Base-by-base conservation (phyloP, 2,329 filamentous ascomycete species). In the Cladosporium sp. region DNA sequence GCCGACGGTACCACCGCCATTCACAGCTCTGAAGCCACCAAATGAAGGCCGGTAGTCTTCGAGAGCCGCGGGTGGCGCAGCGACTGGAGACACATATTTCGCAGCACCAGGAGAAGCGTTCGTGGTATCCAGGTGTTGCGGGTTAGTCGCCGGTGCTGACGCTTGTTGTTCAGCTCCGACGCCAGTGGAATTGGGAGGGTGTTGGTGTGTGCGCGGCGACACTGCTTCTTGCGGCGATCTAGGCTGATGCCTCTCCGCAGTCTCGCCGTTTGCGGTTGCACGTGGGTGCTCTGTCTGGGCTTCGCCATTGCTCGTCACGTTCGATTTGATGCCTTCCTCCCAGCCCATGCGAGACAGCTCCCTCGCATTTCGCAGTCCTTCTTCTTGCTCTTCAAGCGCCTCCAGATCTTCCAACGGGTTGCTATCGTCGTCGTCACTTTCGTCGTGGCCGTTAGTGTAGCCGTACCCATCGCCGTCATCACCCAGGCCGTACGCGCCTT, bases 321-420 rank as follows among this genome's bases (percentile, higher is more conserved):
- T 30, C 23, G 59, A 48, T 39, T 63, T 63, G 32, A 63, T 63
- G 2, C 59, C 63, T 36, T 71, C 71, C 34, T 76, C 72, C 48
- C 70, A 71, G n/a, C 72, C 73, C 65, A 73, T 70, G 13, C 72
- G 67, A 11, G 71, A 70, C 23, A 75, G 67, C 61, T 75, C 73
- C 36, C 69, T 67, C 3, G 73, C 74, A 39, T 73, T 72, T 10
- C 70, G 70, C 60, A 76, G 53, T 4, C 73, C 74, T 54, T 75
- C 74, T 62, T 74, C 74, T 67, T 74, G 73, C 61, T 75, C 73
- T 25, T 69, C 74, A 6, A 76, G 65, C 11, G 74, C 74, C 61
- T 76, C 74, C 13, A 76, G 66, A 34, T 76, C 74, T 63, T 76
- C 74, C 5, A 76, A 66, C 14, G 74, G 74, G 60, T 76, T 76